Percentiles rank a stretch among this genome's conserved stretches.
Evolutionary conservation across 106 monocot genomes (phyloP).

Genomic region (Narthecium ossifragum): DNA sequence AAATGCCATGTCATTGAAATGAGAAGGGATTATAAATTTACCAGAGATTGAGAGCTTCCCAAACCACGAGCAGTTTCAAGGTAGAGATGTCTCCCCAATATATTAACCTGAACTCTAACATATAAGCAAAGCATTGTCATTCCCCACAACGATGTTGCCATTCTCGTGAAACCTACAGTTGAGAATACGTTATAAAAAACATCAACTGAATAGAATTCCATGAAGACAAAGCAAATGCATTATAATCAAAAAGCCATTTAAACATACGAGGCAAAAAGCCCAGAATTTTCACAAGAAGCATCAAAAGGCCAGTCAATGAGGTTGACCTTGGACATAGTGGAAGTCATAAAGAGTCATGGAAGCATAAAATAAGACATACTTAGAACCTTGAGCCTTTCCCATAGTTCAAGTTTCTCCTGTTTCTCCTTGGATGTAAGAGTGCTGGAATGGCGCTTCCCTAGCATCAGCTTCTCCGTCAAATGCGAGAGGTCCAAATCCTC

Average conservation of each 20-base stretch:
- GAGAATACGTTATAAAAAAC: background rate
- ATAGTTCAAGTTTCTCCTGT: slow-evolving; percentile 66
- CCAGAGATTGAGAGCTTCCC: slow-evolving; percentile 32
- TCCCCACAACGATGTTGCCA: slow-evolving; percentile 73
- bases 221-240: background rate
- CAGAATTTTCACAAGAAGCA: too few relatives aligned
- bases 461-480: slow-evolving; percentile 73
- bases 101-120: slow-evolving; percentile 82
- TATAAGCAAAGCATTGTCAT: slow-evolving; percentile 82
- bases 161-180: slow-evolving; percentile 77
- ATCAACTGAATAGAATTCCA: background rate
- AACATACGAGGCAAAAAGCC: background rate
- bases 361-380: slow-evolving; percentile 35
- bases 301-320: too few relatives aligned
- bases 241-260: background rate
- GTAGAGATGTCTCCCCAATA: slow-evolving; percentile 94
- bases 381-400: slow-evolving; percentile 79
- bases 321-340: too few relatives aligned
- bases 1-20: too few relatives aligned
- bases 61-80: slow-evolving; percentile 62
- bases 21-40: too few relatives aligned
- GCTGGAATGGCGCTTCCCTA: slow-evolving; percentile 50
- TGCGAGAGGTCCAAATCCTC: slow-evolving; percentile 66
- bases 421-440: slow-evolving; percentile 45
- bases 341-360: too few relatives aligned